phyloP scores from a whole-genome alignment of 495 filamentous ascomycete genomes.

The Xylaria palmicola region DNA sequence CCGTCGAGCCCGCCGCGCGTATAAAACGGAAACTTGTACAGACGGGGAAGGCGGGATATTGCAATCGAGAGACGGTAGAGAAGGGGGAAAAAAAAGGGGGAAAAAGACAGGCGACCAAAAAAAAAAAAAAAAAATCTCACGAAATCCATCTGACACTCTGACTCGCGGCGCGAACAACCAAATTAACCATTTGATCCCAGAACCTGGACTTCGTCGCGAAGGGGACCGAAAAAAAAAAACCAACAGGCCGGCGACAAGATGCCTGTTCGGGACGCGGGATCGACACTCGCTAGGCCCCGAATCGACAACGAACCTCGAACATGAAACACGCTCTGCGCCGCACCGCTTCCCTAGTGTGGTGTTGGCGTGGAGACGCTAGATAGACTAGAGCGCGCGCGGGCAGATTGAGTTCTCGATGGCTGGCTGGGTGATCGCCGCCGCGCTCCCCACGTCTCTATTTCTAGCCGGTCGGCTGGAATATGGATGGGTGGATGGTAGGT shows the following conservation, averaged over 20 bases:
- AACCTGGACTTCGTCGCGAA: not conserved
- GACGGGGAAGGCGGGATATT: slow-evolving; percentile 7
- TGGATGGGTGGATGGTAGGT: not conserved
- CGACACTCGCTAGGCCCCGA: slow-evolving; percentile 12
- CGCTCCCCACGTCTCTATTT: not conserved
- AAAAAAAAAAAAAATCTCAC: not conserved
- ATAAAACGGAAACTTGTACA: too few relatives aligned
- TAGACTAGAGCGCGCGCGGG: not conserved
- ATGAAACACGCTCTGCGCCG: slow-evolving; percentile 13
- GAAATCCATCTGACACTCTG: not conserved
- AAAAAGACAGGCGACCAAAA: not conserved
- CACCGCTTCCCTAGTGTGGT: not conserved
- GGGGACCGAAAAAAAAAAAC: not conserved
- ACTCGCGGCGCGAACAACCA: too few relatives aligned
- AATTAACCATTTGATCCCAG: not conserved
- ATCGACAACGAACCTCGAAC: slow-evolving; percentile 10
- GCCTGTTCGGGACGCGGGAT: slow-evolving; percentile 15
- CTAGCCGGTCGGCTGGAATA: not conserved
- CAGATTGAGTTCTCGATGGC: not conserved
- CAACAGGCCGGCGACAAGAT: not conserved
- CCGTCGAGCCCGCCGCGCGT: too few relatives aligned
- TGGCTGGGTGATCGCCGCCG: slow-evolving; percentile 1
- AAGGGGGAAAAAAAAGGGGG: too few relatives aligned
- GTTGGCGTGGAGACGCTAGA: too few relatives aligned
- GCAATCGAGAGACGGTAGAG: too few relatives aligned